phyloP scores from a whole-genome alignment of 192 early-diverging fungal species.

The Jimgerdemannia flammicorona region DNA sequence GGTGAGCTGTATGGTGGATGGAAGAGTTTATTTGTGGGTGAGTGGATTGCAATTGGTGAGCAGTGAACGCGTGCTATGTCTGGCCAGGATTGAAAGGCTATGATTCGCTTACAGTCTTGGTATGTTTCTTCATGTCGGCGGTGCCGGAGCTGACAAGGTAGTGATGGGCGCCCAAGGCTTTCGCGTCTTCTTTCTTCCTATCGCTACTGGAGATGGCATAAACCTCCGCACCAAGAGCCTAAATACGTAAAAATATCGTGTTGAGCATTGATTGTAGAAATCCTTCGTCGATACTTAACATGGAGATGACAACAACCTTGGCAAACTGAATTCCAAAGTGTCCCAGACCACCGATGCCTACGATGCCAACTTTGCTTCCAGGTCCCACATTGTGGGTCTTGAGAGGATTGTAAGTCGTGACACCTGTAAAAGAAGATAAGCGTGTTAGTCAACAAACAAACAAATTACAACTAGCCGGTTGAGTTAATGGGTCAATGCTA shows the following conservation, averaged over 20 bases:
- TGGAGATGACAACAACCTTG: constrained; percentile 18
- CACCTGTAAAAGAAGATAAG: constrained; percentile 1
- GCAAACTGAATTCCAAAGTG: constrained; percentile 63
- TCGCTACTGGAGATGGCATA: constrained; percentile 50
- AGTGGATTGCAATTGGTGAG: too few relatives aligned
- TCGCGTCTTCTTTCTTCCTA: constrained; percentile 56
- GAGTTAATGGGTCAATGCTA: not conserved
- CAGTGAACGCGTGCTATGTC: too few relatives aligned
- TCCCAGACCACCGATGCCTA: constrained; percentile 66
- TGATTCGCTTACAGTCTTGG: not conserved
- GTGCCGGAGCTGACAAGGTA: constrained; percentile 17
- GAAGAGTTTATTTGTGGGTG: not conserved
- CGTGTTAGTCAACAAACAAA: not conserved
- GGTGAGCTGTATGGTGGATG: constrained; percentile 5
- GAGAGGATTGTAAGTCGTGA: constrained; percentile 62
- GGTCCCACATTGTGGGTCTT: constrained; percentile 35
- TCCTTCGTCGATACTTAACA: not conserved
- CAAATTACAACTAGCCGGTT: not conserved
- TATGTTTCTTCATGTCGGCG: constrained; percentile 2
- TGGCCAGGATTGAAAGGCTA: too few relatives aligned
- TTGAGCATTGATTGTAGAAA: not conserved
- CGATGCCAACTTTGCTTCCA: constrained; percentile 50
- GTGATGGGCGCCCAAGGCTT: constrained; percentile 52
- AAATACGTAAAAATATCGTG: not conserved
- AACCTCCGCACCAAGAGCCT: constrained; percentile 45